A percentile compares a stretch with the other conserved stretches of the same genome.
phyloP scores from a whole-genome alignment of 2,329 filamentous ascomycete species.

The Ceratocystis cubensis region DNA sequence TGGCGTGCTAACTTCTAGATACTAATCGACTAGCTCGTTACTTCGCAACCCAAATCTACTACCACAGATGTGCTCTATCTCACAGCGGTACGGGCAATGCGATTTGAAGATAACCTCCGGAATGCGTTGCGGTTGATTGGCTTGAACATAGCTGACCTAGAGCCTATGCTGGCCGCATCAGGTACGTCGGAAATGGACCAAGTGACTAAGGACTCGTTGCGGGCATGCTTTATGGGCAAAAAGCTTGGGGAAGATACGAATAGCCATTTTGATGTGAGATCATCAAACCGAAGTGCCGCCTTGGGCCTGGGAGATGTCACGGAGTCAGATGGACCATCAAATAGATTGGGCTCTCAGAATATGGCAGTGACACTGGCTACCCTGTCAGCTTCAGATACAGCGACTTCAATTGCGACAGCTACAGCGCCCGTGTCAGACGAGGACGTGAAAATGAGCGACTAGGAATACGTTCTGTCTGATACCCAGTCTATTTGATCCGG shows the following conservation, averaged over 20 bases:
- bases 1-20: background rate
- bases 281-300: background rate
- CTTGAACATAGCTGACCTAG: background rate
- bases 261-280: background rate
- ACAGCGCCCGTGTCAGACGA: background rate
- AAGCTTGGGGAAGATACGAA: background rate
- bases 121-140: conserved; percentile 13
- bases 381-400: background rate
- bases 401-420: background rate
- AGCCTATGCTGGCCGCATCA: background rate
- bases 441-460: conserved; percentile 11
- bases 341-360: background rate
- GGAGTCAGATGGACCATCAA: background rate
- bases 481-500: background rate
- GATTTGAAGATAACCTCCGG: conserved; percentile 5
- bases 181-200: background rate
- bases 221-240: background rate
- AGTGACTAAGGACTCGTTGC: background rate
- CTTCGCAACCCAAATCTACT: conserved; percentile 20
- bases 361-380: background rate
- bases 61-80: conserved; percentile 5
- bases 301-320: background rate
- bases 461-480: background rate
- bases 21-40: background rate
- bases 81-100: background rate